These are phyloP conservation scores for Penicillium sp. DNA, from an alignment of 2,329 filamentous ascomycete genomes.

Conservation along the genomic window DNA sequence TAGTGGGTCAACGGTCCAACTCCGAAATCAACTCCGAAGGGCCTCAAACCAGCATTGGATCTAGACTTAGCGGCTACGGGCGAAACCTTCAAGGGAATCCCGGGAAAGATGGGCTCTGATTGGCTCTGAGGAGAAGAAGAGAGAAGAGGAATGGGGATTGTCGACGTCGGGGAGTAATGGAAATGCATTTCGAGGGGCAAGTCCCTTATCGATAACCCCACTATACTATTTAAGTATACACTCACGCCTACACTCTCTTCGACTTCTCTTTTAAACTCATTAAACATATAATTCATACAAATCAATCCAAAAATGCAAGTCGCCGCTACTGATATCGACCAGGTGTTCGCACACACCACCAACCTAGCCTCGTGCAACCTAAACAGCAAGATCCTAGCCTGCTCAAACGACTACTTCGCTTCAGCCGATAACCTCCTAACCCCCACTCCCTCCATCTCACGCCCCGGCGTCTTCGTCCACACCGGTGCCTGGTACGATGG, in stretches of 20 bases:
- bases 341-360: constrained; percentile 56
- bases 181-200: background rate
- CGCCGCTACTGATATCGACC: constrained; percentile 52
- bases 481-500: constrained; percentile 65
- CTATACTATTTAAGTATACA: constrained; percentile 11
- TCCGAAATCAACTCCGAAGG: constrained; percentile 5
- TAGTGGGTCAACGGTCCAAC: constrained; percentile 13
- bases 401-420: constrained; percentile 64
- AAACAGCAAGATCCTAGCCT: constrained; percentile 55
- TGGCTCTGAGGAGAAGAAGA: background rate
- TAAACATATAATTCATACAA: background rate
- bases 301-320: constrained; percentile 27
- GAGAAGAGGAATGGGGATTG: background rate
- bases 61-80: background rate
- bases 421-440: constrained; percentile 59
- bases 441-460: constrained; percentile 56
- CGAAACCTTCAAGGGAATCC: background rate
- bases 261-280: background rate
- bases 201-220: constrained; percentile 12
- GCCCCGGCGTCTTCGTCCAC: constrained; percentile 59
- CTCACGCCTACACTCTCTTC: background rate
- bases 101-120: background rate
- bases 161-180: background rate
- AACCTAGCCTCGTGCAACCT: constrained; percentile 48
- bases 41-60: background rate